phyloP scores from a whole-genome alignment of 108 stramenopile genomes.

The Skeletonema costatum region DNA sequence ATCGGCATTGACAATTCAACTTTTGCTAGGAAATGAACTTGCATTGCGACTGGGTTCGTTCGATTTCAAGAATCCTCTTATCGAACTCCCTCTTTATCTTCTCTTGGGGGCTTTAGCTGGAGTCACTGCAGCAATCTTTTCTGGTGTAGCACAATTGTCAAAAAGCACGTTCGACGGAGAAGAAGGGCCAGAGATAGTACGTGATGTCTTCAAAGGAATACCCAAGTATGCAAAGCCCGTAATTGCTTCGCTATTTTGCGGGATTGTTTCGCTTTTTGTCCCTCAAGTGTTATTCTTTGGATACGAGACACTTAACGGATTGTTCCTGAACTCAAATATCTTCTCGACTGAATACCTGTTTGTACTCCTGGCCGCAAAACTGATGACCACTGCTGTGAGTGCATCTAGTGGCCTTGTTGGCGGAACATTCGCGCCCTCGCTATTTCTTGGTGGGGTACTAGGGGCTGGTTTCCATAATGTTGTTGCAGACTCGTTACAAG shows the following conservation, averaged over 20 bases:
- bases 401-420: conserved; percentile 90
- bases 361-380: conserved; percentile 61
- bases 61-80: conserved; percentile 71
- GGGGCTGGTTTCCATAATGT: conserved; percentile 88
- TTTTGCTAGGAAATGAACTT: conserved; percentile 77
- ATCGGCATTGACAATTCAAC: conserved; percentile 72
- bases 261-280: conserved; percentile 68
- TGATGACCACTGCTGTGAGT: conserved; percentile 77
- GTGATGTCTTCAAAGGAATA: conserved; percentile 37
- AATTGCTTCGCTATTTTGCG: conserved; percentile 77
- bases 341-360: conserved; percentile 61
- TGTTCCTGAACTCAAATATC: conserved; percentile 64
- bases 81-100: conserved; percentile 88
- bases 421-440: conserved; percentile 91
- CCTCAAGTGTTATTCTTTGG: conserved; percentile 94
- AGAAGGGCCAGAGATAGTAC: conserved; percentile 56
- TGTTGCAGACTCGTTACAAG: conserved; percentile 32
- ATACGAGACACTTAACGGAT: conserved; percentile 89
- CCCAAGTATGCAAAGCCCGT: conserved; percentile 68
- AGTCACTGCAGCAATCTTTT: conserved; percentile 68
- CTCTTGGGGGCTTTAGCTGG: conserved; percentile 80
- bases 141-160: conserved; percentile 57
- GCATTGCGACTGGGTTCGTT: conserved; percentile 60
- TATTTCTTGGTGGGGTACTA: conserved; percentile 88
- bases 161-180: conserved; percentile 64